Conservation (phyloP, 768 basidiomycete species). For the Xerocomellus chrysenteron region DNA sequence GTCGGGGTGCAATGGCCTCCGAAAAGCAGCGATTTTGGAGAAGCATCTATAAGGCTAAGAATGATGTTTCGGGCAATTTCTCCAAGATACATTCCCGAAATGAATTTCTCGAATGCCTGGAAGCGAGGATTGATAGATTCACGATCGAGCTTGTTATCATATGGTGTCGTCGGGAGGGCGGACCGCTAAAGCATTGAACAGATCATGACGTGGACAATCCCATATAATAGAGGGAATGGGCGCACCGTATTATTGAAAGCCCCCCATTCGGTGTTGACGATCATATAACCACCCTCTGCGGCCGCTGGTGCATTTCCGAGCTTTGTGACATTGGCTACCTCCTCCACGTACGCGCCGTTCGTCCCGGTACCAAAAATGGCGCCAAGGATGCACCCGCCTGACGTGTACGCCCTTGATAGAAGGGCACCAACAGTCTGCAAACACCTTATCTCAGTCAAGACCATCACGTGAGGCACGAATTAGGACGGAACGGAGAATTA, state of each 20-base stretch:
- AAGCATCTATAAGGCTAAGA: slow-evolving; percentile 75
- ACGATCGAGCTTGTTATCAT: slow-evolving; percentile 90
- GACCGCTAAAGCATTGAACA: slow-evolving; percentile 52
- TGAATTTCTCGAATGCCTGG: slow-evolving; percentile 97
- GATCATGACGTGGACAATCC: background rate
- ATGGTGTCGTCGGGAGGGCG: slow-evolving; percentile 83
- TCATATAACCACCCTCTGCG: slow-evolving; percentile 74
- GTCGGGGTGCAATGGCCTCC: slow-evolving; percentile 66
- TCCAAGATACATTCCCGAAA: slow-evolving; percentile 99
- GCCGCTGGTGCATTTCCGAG: slow-evolving; percentile 63
- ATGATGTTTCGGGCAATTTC: slow-evolving; percentile 88
- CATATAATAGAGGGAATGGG: slow-evolving; percentile 7
- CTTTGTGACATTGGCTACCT: slow-evolving; percentile 81
- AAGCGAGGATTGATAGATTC: slow-evolving; percentile 89
- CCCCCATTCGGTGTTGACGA: slow-evolving; percentile 98
- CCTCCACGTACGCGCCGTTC: slow-evolving; percentile 96
- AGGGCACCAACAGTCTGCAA: slow-evolving; percentile 91
- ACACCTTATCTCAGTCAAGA: slow-evolving; percentile 7
- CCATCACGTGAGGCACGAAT: background rate
- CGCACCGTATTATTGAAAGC: slow-evolving; percentile 91
- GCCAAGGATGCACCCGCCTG: slow-evolving; percentile 84
- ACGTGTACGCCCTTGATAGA: slow-evolving; percentile 89
- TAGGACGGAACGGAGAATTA: background rate
- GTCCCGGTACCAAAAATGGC: slow-evolving; percentile 98
- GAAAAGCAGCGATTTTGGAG: slow-evolving; percentile 74